Conservation (phyloP, 177 flowering plant species). For the Vitis hybrid region DNA sequence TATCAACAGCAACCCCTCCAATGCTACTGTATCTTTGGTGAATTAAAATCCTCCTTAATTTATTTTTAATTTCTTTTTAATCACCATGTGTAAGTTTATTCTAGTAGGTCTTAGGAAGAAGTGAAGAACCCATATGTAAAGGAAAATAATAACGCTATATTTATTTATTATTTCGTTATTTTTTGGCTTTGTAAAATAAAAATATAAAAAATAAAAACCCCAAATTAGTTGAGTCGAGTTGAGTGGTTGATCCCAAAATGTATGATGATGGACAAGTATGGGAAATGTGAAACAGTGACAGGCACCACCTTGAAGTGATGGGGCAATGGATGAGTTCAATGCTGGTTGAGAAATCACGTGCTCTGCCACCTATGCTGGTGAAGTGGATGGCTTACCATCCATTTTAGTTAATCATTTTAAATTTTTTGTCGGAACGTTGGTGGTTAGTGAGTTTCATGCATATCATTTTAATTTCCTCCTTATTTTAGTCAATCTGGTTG, state of each 20-base stretch:
- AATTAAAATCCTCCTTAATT: no score
- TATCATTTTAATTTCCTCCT: constrained; percentile 4
- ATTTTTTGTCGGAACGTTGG: constrained; percentile 35
- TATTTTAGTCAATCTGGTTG: constrained; percentile 13
- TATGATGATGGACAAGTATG: background rate
- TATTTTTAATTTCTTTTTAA: no score
- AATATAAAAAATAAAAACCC: no score
- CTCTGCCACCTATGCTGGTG: constrained; percentile 22
- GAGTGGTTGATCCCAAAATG: background rate
- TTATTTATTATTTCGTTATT: no score
- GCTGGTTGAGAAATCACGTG: constrained; percentile 29
- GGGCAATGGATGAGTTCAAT: constrained; percentile 4
- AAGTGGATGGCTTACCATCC: constrained; percentile 40
- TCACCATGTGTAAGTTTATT: no score
- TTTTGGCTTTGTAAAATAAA: no score
- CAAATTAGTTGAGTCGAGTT: background rate
- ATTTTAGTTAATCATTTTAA: constrained; percentile 2
- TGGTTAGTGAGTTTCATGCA: constrained; percentile 10
- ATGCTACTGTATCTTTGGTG: background rate
- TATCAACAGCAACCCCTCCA: background rate
- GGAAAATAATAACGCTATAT: no score
- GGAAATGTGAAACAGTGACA: background rate
- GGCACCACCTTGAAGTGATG: background rate
- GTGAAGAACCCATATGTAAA: no score
- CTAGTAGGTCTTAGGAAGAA: no score